Percentiles rank a stretch among this genome's conserved stretches.
These are phyloP conservation scores for Phaffomyces opuntiae DNA, from an alignment of 805 yeast genomes.

Conservation along the genomic window DNA sequence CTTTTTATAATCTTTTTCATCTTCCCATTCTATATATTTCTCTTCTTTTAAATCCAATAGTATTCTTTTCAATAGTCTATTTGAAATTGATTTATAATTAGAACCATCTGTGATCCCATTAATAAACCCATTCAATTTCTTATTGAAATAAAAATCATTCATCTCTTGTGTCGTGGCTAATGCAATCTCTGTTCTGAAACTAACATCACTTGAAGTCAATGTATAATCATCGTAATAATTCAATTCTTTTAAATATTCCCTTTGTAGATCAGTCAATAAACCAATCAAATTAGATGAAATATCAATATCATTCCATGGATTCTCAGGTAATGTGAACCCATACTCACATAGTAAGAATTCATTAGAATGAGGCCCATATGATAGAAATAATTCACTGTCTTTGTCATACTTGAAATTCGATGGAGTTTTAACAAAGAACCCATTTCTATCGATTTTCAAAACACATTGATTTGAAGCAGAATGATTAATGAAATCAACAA, in stretches of 20 bases:
- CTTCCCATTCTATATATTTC: constrained; percentile 14
- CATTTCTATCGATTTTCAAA: constrained; percentile 37
- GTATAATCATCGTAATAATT: constrained; percentile 76
- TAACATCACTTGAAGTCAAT: constrained; percentile 41
- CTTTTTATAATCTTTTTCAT: constrained; percentile 14
- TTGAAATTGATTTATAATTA: constrained; percentile 27
- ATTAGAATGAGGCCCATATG: constrained; percentile 87
- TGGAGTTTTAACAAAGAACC: constrained; percentile 45
- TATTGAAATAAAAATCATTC: constrained; percentile 13
- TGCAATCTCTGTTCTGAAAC: constrained; percentile 74
- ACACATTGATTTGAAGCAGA: constrained; percentile 41
- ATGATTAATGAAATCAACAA: constrained; percentile 84
- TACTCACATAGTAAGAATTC: constrained; percentile 79
- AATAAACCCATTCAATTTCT: constrained; percentile 16
- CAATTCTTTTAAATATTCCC: constrained; percentile 37
- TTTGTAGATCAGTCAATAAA: constrained; percentile 32
- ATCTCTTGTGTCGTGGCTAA: constrained; percentile 47
- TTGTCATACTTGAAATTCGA: constrained; percentile 24
- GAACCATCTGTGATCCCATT: constrained; percentile 43
- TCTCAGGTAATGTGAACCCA: constrained; percentile 60
- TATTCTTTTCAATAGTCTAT: constrained; percentile 27
- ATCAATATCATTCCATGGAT: constrained; percentile 69
- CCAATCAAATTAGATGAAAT: constrained; percentile 37
- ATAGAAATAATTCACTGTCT: constrained; percentile 56
- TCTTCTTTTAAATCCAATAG: constrained; percentile 24